These are phyloP conservation scores for Plantago elongata DNA, from an alignment of 257 asterid genomes.

Conservation along the genomic window DNA sequence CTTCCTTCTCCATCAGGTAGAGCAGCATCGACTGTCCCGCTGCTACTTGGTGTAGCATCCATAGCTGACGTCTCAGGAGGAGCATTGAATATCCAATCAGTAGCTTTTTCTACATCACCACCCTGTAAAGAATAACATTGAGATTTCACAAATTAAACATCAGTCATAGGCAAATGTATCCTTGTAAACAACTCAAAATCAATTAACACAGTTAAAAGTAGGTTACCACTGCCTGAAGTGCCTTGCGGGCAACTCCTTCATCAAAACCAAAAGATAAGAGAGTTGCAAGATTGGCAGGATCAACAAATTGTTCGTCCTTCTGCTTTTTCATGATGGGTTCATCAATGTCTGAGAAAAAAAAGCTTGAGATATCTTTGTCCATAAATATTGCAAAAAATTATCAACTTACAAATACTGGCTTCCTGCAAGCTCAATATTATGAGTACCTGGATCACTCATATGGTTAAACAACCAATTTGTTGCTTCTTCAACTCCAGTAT, in stretches of 20 bases:
- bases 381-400: background rate
- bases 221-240: slow-evolving; percentile 77
- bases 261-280: slow-evolving; percentile 82
- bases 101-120: slow-evolving; percentile 86
- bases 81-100: slow-evolving; percentile 90
- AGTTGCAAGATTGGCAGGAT: slow-evolving; percentile 69
- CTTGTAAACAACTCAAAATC: background rate
- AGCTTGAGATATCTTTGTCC: too few relatives aligned
- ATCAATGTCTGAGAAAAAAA: slow-evolving; percentile 52
- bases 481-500: slow-evolving; percentile 80
- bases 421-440: slow-evolving; percentile 16
- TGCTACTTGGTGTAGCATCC: slow-evolving; percentile 56
- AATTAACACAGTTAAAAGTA: slow-evolving; percentile 3
- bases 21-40: slow-evolving; percentile 39
- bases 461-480: slow-evolving; percentile 88
- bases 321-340: slow-evolving; percentile 52
- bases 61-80: slow-evolving; percentile 43
- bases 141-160: slow-evolving; percentile 1
- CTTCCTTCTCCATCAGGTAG: slow-evolving; percentile 97
- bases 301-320: slow-evolving; percentile 38
- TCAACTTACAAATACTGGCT: slow-evolving; percentile 6
- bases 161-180: background rate
- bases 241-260: slow-evolving; percentile 75
- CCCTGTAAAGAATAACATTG: slow-evolving; percentile 42
- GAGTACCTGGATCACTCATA: slow-evolving; percentile 81